Percentiles rank a stretch among this genome's conserved stretches.
Conservation (phyloP, 2,329 filamentous ascomycete genomes). For the Aspergillus thermomutatus region DNA sequence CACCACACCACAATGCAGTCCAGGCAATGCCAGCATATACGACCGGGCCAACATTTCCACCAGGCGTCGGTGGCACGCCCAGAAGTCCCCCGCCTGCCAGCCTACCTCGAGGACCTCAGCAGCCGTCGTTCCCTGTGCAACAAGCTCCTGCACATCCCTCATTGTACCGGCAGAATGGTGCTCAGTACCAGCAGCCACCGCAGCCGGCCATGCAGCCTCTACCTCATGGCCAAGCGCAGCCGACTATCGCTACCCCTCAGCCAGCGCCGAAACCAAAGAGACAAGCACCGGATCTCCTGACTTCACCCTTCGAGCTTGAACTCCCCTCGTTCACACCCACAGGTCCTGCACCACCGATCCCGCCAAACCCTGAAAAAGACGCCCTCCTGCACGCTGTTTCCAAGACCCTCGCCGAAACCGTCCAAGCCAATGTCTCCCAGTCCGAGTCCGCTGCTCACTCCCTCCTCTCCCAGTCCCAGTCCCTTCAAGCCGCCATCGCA, state of each 20-base stretch:
- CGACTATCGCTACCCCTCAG: conserved; percentile 15
- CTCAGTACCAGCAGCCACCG: conserved; percentile 29
- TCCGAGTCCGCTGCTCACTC: conserved; percentile 72
- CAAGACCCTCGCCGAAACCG: conserved; percentile 63
- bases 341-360: conserved; percentile 73
- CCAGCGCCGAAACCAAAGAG: conserved; percentile 26
- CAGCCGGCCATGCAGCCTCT: conserved; percentile 13
- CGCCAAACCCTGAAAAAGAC: conserved; percentile 94
- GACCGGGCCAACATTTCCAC: conserved; percentile 15
- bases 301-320: conserved; percentile 60
- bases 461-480: conserved; percentile 72
- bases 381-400: conserved; percentile 76
- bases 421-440: conserved; percentile 66
- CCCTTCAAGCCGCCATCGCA: conserved; percentile 67
- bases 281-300: conserved; percentile 56
- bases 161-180: conserved; percentile 21
- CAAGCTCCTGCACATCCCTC: conserved; percentile 20
- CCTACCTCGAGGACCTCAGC: conserved; percentile 14
- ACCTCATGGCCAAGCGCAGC: conserved; percentile 22
- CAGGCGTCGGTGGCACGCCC: conserved; percentile 10
- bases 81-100: conserved; percentile 6
- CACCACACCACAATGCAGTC: background rate
- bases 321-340: conserved; percentile 46
- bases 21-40: conserved; percentile 11
- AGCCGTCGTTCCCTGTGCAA: conserved; percentile 16